Evolutionary conservation across 768 basidiomycete genomes (phyloP), one percentile per base, ranked within the genome.

Genomic region (Erythrobasidium yunnanense): DNA sequence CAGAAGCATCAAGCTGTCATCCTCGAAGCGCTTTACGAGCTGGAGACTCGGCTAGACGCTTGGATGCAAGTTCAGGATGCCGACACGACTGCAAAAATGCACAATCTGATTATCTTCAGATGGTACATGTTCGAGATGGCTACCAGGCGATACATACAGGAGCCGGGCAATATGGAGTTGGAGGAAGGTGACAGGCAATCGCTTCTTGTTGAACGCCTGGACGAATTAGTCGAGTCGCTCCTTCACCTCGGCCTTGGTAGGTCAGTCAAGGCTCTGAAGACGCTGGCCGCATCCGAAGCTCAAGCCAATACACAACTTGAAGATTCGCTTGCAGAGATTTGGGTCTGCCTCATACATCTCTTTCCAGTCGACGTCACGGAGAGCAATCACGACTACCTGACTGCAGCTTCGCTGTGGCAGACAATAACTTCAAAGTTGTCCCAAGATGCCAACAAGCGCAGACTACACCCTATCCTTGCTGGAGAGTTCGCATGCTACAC

Each of bases 301-400:
- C 71, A 72, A 0, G 53, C 76, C 23, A 74, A 77, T 20, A 29
- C 30, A 1, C 27, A 49, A 35, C 68, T 81, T 47, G 68, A 78
- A 13, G 77, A 80, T 68, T 78, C 78, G 46, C 78, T 80, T 0
- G 79, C 82, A 1, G 85, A 89, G 70, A 69, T 86, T 18, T 93
- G 90, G 91, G 79, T 88, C 52, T 83, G 82, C 35, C 71, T 90
- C 22, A 78, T 87, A 34, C 83, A 88, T 70, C 71, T 87, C n/a
- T 81, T 4, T 55, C 71, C 27, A 73, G 71, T 18, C n/a, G 49
- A 27, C 11, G 46, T 35, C 15, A 6, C 4, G 4, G n/a, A 47
- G 17, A 18, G 2, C 15, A 34, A 23, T 6, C 49, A 46, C 46
- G 38, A 11, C 0, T 33, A 62, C 4, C 56, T 66, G 30, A 22